Base-by-base conservation (phyloP, 805 yeast species). In the Candida lessepsii region DNA sequence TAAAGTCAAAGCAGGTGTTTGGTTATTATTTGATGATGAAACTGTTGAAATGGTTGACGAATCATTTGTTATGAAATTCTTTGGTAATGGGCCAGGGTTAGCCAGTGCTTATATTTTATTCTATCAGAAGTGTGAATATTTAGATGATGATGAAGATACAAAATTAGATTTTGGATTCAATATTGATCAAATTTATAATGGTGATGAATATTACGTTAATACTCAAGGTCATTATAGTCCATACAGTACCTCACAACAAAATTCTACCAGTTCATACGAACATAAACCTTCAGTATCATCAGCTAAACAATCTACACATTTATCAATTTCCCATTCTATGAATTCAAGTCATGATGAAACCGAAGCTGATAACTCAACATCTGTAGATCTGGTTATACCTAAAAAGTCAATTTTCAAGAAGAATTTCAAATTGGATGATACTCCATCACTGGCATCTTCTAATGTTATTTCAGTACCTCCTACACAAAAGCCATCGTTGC, bases 21-120 rank as follows among this genome's bases (percentile, higher is more conserved):
- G 99, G 99, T 65, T 93, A 21, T 64, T 93, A 42, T 93, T 86
- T 63, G 99, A 93, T 58, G 99, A 93, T 59, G 98, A 93, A 60
- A 81, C 93, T 4, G 96, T 91, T 2, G 97, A 91, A 57, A 67
- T 83, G 11, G 89, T 93, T 8, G 88, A 83, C 49, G 96, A 88
- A 46, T 69, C 77, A 29, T 88, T 83, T 49, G 96, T 93, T 3
- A 73, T 81, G 59, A 76, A 84, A 51, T 93, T 90, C 54, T 83
- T 87, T 53, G 98, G 98, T 19, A 91, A 87, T 57, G 80, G 84
- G 3, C 83, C 86, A 2, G 93, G 95, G 6, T 72, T 87, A 53
- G 89, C 96, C 0, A 83, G 96, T 19, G 98, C 98, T 0, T 93
- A 93, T 60, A 81, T 93, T 19, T 65, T 93, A 39, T 86, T 90